Evolutionary conservation across 208 protist genomes (phyloP).

Genomic region (Leishmania aethiopica): DNA sequence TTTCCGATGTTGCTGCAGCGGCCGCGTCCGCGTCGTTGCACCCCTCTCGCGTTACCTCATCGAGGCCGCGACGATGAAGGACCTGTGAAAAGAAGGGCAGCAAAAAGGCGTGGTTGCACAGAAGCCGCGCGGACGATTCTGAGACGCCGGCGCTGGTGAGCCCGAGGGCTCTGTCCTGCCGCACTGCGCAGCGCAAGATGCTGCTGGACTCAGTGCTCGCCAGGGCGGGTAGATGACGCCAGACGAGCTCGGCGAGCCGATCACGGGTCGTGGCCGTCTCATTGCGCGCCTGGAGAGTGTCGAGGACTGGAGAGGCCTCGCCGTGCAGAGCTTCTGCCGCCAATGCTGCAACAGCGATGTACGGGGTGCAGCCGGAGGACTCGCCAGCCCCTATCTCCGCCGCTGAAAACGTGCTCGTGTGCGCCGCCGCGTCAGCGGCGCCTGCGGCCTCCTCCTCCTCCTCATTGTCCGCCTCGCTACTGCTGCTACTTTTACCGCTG

Average conservation of each 20-base stretch:
- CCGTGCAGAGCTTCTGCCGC: background rate
- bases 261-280: background rate
- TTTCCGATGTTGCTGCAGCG: constrained; percentile 31
- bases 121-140: constrained; percentile 48
- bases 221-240: constrained; percentile 14
- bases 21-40: background rate
- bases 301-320: background rate
- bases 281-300: background rate
- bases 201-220: background rate
- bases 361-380: background rate
- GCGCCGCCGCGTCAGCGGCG: background rate
- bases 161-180: constrained; percentile 13
- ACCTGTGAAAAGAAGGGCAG: constrained; percentile 54
- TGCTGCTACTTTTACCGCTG: background rate
- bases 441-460: background rate
- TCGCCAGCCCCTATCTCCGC: background rate
- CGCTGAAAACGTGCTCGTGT: background rate
- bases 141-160: constrained; percentile 44
- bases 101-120: constrained; percentile 69
- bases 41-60: constrained; percentile 7
- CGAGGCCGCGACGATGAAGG: constrained; percentile 24
- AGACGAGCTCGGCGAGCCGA: constrained; percentile 1
- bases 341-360: no score
- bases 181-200: background rate
- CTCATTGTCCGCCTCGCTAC: background rate